Base-by-base conservation (phyloP, 306 rosid species). In the Senna siamea region DNA sequence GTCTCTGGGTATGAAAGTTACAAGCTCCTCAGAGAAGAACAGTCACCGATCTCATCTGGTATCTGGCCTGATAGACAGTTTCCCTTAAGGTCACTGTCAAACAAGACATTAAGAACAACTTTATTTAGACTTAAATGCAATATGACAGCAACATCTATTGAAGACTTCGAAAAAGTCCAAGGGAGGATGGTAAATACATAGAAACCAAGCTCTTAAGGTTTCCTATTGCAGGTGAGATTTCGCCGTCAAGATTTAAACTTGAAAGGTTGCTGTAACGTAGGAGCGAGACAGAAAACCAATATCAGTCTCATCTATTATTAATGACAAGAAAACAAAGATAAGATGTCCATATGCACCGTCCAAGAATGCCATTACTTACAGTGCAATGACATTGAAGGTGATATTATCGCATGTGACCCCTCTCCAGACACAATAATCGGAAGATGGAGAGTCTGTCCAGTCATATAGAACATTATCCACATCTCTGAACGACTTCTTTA, bases 11-110 rank as follows among this genome's bases (percentile, higher is more conserved):
- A 20, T 44, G 66, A 23, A 73, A 80, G 92, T 76, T 83, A 95
- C 99, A 95, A 59, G 84, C 28, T 83, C 76, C 7, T 73, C 67
- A 95, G 76, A 13, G 92, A 85, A 19, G 91, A 84, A 72, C 99
- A 95, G 67, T 92, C 99, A 56, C 99, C 99, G 76, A 95, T 95
- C 92, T 95, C 98, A 74, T 92, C 99, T n/a, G 99, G 99, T 81
- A 95, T 95, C 82, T 95, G 99, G 71, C 99, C 99, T 0, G 99
- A 92, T 19, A 95, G 81, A 20, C 78, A 76, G 77, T 92, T 95
- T 54, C 84, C 93, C 72, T 77, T 87, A 20, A 92, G 86, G 60
- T 95, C 99, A 55, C 99, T 95, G 89, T 65, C 81, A 70, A 80
- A 79, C 38, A 67, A 48, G 40, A 76, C 52, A 17, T 9, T 1